Evolutionary conservation across 2,329 filamentous ascomycete genomes (phyloP), one percentile per base, ranked within the genome.

Genomic region (Uncinocarpus reesii): DNA sequence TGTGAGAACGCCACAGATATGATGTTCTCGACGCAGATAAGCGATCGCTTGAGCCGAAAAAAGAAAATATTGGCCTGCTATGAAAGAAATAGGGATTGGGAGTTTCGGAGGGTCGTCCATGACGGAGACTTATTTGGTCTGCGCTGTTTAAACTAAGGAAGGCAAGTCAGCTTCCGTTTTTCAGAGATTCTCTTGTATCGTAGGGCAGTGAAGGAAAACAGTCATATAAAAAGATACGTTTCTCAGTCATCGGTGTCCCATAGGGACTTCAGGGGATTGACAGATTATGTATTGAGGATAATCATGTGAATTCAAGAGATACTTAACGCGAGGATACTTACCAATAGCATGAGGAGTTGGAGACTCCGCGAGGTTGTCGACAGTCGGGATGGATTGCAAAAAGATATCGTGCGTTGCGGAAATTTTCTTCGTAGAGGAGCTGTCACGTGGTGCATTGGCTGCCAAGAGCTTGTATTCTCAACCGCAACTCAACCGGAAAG

Each of bases 21-120:
- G 81, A 70, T 95, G 78, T 58, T 80, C 73, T 53, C 85, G 80
- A 56, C 92, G 84, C 53, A 95, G 74, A 63, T 83, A 77, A 58
- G 84, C 81, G 52, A 88, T 83, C 55, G 81, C 80, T 61, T 88
- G 79, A 58, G 87, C 79, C 63, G 94, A 87, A 72, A 95, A 96
- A 57, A 98, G 74, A 52, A 95, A 79, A 70, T 90, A 95, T 55
- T 85, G 83, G 57, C 82, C 81, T 40, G 81, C 81, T 52, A 95
- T 80, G 62, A 78, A 75, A 56, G 86, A 90, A 61, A 96, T 92
- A 52, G 86, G 81, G 54, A 95, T 77, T 8, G 78, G 79, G 57
- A 80, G 74, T 18, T 61, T 57, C 40, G 66, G 68, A 41, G 58
- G 55, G 34, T 59, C 57, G 42, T 61, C 63, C 62, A 67, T 67